These are phyloP conservation scores for Cercis canadensis DNA, from an alignment of 306 rosid genomes.

Conservation along the genomic window DNA sequence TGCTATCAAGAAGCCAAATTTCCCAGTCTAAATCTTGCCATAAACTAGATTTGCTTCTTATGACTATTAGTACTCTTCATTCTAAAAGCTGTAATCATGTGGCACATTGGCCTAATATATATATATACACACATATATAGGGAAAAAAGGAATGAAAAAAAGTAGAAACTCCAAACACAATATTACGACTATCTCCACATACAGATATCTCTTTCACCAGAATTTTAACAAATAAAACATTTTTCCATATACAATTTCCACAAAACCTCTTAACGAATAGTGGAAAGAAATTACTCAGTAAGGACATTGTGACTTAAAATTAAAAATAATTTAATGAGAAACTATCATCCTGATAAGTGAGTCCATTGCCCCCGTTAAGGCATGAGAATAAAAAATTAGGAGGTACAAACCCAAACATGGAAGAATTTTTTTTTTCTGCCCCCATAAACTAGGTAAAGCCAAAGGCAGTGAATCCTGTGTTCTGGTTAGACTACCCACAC, in stretches of 20 bases:
- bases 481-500: slow-evolving; percentile 37
- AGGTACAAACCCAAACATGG: slow-evolving; percentile 19
- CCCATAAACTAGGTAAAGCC: slow-evolving; percentile 31
- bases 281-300: not conserved
- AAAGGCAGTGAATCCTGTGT: slow-evolving; percentile 31
- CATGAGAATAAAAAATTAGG: slow-evolving; percentile 17
- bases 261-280: slow-evolving; percentile 12
- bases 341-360: slow-evolving; percentile 26
- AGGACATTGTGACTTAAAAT: not conserved
- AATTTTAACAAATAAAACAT: slow-evolving; percentile 35
- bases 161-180: slow-evolving; percentile 22
- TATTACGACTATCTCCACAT: slow-evolving; percentile 32
- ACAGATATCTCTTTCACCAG: slow-evolving; percentile 32
- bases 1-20: not conserved
- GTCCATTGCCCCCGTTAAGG: slow-evolving; percentile 34
- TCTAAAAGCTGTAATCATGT: slow-evolving; percentile 6
- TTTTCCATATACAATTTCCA: slow-evolving; percentile 27
- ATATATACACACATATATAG: not conserved
- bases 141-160: not conserved
- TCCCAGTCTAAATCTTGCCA: slow-evolving; percentile 4
- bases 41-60: slow-evolving; percentile 26
- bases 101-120: not conserved
- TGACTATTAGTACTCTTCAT: not conserved
- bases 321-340: not conserved
- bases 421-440: slow-evolving; percentile 39